Conservation (phyloP, 2,329 filamentous ascomycete species). For the Exophiala aquamarina region DNA sequence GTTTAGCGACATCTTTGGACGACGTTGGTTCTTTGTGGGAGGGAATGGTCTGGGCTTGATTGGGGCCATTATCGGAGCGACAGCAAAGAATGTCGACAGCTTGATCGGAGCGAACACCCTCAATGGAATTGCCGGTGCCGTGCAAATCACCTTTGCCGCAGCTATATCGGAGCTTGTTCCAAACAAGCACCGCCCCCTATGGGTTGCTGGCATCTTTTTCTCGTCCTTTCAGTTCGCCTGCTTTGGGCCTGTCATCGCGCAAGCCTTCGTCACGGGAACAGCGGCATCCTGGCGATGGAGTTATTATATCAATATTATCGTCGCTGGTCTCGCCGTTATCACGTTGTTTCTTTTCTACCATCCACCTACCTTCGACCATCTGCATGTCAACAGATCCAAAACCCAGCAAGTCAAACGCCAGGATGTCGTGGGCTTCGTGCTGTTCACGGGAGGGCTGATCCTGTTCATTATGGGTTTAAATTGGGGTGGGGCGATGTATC, state of each 20-base stretch:
- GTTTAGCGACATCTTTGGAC: constrained; percentile 36
- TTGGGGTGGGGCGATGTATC: constrained; percentile 41
- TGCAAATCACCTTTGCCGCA: constrained; percentile 40
- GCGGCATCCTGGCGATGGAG: constrained; percentile 48
- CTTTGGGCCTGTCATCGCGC: constrained; percentile 48
- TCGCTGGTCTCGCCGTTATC: constrained; percentile 39
- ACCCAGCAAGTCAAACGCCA: constrained; percentile 42
- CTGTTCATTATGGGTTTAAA: constrained; percentile 45
- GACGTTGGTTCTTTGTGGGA: constrained; percentile 35
- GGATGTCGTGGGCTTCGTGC: constrained; percentile 46
- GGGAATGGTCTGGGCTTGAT: constrained; percentile 35
- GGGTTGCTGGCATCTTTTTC: constrained; percentile 35
- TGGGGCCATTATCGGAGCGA: constrained; percentile 38
- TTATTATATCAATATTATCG: constrained; percentile 51
- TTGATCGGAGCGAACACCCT: constrained; percentile 41
- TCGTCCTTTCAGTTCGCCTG: constrained; percentile 33
- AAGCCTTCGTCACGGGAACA: constrained; percentile 44
- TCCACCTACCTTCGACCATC: constrained; percentile 47
- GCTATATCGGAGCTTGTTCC: constrained; percentile 41
- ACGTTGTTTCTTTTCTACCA: constrained; percentile 48
- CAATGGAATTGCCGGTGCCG: constrained; percentile 37
- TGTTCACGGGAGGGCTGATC: constrained; percentile 41
- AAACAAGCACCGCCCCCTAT: constrained; percentile 37
- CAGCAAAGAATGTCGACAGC: constrained; percentile 35
- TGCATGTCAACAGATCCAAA: constrained; percentile 35